Evolutionary conservation across 2,329 filamentous ascomycete genomes (phyloP), one percentile per base, ranked within the genome.

Genomic region (Phyllosticta ampelicida): DNA sequence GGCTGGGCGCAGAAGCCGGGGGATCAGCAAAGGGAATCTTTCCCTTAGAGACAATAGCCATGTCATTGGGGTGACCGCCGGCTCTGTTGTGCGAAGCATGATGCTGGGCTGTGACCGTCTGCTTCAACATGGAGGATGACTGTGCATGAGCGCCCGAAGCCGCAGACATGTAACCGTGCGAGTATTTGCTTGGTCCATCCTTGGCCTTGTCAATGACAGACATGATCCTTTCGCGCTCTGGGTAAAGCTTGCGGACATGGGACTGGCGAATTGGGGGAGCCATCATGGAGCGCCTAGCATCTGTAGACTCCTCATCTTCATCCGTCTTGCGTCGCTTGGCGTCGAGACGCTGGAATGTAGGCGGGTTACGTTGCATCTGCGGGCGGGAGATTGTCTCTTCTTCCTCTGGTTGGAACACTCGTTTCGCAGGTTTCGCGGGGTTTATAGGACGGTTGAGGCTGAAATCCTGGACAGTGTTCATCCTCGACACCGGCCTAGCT

Each of bases 21-120:
- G 57, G 75, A 19, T 91, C 82, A 6, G 90, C 90, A 68, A 96
- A 96, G 2, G 90, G 88, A 64, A 96, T 96, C 26, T 87, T 85
- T n/a, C 84, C 88, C 72, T 87, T 95, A 8, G 89, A 88, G 60
- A 92, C 85, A 68, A 92, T 88, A n/a, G 86, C 83, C 83, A 92
- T 90, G 64, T 94, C 89, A 67, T 90, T 77, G 1, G 87, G 87
- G 65, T 90, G 85, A 1, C 77, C 79, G 2, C 80, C 74, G 69
- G 86, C 85, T 55, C 86, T 85, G 56, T 75, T 73, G 44, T 87
- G 82, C 63, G 80, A 77, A 51, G 74, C 78, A 65, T 83, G 80
- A 63, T 89, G 85, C 65, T 90, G 87, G 19, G 79, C 77, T 13
- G 82, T 84, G 54, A 86, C 79, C 0, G 82, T 83, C 8, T 81